Conservation (phyloP, 208 protist species). For the Leishmania lainsoni region DNA sequence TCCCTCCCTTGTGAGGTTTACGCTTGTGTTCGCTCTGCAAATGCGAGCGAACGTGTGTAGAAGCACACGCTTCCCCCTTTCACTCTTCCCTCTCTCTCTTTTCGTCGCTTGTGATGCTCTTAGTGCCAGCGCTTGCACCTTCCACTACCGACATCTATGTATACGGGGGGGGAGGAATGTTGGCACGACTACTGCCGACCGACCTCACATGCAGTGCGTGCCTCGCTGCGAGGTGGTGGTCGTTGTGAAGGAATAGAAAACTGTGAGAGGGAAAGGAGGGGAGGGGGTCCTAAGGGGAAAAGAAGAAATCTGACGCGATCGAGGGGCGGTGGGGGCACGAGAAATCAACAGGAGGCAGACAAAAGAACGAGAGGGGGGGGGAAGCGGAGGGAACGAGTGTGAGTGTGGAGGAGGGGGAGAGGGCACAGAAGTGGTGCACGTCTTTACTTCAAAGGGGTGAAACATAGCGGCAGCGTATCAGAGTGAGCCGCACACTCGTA, state of each 20-base stretch:
- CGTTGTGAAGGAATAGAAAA: background rate
- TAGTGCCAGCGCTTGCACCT: background rate
- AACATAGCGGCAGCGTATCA: background rate
- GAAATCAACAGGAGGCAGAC: background rate
- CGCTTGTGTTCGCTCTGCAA: background rate
- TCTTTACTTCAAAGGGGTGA: background rate
- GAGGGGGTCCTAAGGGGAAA: background rate
- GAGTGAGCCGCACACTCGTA: background rate
- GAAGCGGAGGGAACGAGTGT: background rate
- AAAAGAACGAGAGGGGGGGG: background rate
- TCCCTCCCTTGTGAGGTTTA: no score
- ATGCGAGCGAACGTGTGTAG: background rate
- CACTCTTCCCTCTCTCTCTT: no score
- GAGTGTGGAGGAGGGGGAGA: background rate
- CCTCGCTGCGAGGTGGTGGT: background rate
- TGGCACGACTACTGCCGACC: background rate
- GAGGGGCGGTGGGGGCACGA: background rate
- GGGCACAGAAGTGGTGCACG: background rate
- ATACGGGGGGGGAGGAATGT: background rate
- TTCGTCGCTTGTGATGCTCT: no score
- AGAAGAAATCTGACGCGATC: background rate
- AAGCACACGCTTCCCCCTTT: background rate
- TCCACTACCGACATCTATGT: background rate
- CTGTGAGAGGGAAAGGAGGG: background rate
- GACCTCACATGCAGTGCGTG: background rate